A percentile compares a stretch with the other conserved stretches of the same genome.
These are phyloP conservation scores for Geosmithia putterillii DNA, from an alignment of 2,329 filamentous ascomycete species.

Conservation along the genomic window DNA sequence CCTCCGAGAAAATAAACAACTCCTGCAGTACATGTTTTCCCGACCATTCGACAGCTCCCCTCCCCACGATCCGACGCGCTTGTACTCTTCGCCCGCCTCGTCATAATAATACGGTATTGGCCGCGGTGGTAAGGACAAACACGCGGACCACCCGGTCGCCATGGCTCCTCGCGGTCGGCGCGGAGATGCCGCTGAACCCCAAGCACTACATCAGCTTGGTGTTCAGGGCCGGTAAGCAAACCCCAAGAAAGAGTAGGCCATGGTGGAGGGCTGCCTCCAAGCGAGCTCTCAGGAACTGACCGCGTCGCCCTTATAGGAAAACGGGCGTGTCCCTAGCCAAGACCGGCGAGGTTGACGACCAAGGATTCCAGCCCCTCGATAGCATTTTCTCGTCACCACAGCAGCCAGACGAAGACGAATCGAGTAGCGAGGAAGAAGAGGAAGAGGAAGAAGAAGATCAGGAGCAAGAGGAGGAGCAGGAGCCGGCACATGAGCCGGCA, in stretches of 20 bases:
- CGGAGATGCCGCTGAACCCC: slow-evolving; percentile 15
- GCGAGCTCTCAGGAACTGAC: background rate
- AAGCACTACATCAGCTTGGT: slow-evolving; percentile 20
- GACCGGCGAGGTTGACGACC: slow-evolving; percentile 69
- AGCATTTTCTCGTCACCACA: slow-evolving; percentile 81
- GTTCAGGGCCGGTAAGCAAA: slow-evolving; percentile 23
- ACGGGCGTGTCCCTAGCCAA: slow-evolving; percentile 77
- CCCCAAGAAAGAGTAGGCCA: background rate
- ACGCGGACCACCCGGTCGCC: background rate
- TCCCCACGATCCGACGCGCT: background rate
- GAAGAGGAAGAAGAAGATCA: slow-evolving; percentile 13
- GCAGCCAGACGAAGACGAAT: slow-evolving; percentile 25
- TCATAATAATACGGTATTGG: background rate
- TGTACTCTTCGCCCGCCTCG: background rate
- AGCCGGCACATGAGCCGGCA: no score
- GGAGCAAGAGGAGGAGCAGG: slow-evolving; percentile 4
- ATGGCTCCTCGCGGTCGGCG: slow-evolving; percentile 22
- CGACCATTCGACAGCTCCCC: background rate
- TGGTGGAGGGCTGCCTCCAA: background rate
- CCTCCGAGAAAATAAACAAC: background rate
- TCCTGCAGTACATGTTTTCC: background rate
- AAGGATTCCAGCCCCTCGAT: slow-evolving; percentile 83
- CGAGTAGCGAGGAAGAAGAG: slow-evolving; percentile 10
- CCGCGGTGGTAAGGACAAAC: background rate
- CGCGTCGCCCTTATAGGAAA: slow-evolving; percentile 46